Percentiles rank a stretch among this genome's conserved stretches.
Conservation (phyloP, 371 early-diverging fungal species). For the Mortierella sp. region DNA sequence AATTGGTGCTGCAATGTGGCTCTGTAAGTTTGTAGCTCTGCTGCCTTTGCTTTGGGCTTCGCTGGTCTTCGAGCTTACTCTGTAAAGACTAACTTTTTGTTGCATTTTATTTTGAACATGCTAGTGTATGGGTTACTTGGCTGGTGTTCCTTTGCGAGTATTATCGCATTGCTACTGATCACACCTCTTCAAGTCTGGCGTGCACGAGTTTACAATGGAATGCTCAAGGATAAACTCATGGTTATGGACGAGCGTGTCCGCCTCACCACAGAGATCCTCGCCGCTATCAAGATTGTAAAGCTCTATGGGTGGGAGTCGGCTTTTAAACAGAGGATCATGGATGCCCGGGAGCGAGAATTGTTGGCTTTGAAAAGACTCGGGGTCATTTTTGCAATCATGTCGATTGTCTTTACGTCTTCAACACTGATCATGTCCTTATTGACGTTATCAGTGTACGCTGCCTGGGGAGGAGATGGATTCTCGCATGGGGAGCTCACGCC, state of each 20-base stretch:
- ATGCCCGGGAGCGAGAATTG: constrained; percentile 64
- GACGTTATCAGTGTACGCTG: constrained; percentile 67
- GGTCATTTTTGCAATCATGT: constrained; percentile 68
- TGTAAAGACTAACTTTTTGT: not conserved
- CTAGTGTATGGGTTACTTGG: constrained; percentile 75
- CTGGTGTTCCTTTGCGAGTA: constrained; percentile 70
- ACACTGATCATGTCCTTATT: constrained; percentile 67
- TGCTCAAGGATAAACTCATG: constrained; percentile 28
- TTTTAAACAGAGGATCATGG: constrained; percentile 63
- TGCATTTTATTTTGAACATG: too few relatives aligned
- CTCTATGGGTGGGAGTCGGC: constrained; percentile 74
- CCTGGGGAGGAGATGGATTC: constrained; percentile 65
- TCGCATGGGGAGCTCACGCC: constrained; percentile 67
- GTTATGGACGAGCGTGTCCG: constrained; percentile 45
- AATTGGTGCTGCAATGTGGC: constrained; percentile 23
- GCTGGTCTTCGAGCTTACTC: not conserved
- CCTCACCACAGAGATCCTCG: constrained; percentile 76
- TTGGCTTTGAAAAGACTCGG: constrained; percentile 73
- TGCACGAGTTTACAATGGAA: constrained; percentile 25
- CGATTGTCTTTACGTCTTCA: constrained; percentile 65
- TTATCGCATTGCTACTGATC: constrained; percentile 61
- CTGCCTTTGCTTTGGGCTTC: too few relatives aligned
- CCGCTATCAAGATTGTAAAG: constrained; percentile 89
- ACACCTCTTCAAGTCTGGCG: constrained; percentile 74
- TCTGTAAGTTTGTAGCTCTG: constrained; percentile 15